Conservation (phyloP, 306 rosid genomes). For the Cyamopsis tetragonoloba region DNA sequence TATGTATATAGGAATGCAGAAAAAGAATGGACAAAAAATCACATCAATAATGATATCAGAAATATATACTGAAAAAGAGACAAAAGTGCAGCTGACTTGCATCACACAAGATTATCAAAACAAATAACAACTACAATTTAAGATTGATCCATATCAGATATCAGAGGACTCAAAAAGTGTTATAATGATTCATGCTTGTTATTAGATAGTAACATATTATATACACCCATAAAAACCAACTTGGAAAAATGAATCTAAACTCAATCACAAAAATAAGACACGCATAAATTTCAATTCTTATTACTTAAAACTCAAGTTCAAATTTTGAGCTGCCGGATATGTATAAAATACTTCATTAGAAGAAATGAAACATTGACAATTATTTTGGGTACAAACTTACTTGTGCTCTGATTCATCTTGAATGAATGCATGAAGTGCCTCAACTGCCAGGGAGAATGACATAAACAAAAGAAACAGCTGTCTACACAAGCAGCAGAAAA, state of each 20-base stretch:
- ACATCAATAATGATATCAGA: not conserved
- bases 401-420: constrained; percentile 99
- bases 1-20: not conserved
- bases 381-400: constrained; percentile 50
- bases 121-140: not conserved
- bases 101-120: not conserved
- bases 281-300: not conserved
- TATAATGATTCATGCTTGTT: not conserved
- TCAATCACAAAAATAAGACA: not conserved
- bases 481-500: constrained; percentile 72
- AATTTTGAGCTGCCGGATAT: not conserved
- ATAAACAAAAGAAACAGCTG: constrained; percentile 98
- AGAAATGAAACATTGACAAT: not conserved
- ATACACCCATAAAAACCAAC: not conserved
- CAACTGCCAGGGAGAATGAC: constrained; percentile 97
- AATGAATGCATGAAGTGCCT: constrained; percentile 93
- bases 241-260: not conserved
- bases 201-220: not conserved
- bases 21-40: not conserved
- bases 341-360: constrained; percentile 3
- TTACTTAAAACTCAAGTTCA: not conserved
- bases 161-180: not conserved
- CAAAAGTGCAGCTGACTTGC: not conserved
- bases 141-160: not conserved
- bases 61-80: not conserved